These are phyloP conservation scores for Phytophthora podocarpi DNA, from an alignment of 352 stramenopile genomes.

Conservation along the genomic window DNA sequence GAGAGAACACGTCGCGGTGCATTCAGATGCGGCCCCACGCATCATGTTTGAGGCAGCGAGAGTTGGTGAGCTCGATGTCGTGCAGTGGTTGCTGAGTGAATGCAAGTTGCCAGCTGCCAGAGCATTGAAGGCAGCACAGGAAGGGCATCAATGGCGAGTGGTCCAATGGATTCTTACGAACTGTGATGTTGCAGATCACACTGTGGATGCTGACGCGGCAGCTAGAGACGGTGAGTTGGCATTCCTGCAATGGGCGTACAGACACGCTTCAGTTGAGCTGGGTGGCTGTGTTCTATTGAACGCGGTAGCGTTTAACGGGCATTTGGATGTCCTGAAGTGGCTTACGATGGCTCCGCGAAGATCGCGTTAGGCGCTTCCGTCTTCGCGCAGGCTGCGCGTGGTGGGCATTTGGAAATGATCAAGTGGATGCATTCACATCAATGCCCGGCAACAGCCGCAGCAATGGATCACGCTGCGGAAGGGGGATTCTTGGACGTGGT, in stretches of 20 bases:
- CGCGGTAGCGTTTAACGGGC: too few relatives aligned
- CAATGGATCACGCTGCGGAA: slow-evolving; percentile 24
- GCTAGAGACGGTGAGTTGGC: too few relatives aligned
- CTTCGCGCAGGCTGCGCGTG: slow-evolving; percentile 14
- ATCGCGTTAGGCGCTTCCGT: not conserved
- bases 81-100: slow-evolving; percentile 18
- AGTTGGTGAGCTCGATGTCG: slow-evolving; percentile 4
- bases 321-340: too few relatives aligned
- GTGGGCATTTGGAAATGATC: slow-evolving; percentile 12
- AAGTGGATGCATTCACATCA: slow-evolving; percentile 18
- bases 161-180: too few relatives aligned
- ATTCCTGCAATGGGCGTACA: too few relatives aligned
- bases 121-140: slow-evolving; percentile 13
- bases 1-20: not conserved
- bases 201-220: too few relatives aligned
- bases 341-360: too few relatives aligned
- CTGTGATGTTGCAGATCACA: too few relatives aligned
- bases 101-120: not conserved
- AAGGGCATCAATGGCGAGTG: slow-evolving; percentile 14
- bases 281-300: too few relatives aligned
- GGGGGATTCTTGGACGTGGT: slow-evolving; percentile 17
- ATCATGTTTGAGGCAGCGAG: slow-evolving; percentile 19
- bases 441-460: slow-evolving; percentile 9
- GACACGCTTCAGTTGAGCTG: too few relatives aligned
- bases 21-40: slow-evolving; percentile 2